phyloP scores from a whole-genome alignment of 2,329 filamentous ascomycete species.

The Endocalyx cinctus region DNA sequence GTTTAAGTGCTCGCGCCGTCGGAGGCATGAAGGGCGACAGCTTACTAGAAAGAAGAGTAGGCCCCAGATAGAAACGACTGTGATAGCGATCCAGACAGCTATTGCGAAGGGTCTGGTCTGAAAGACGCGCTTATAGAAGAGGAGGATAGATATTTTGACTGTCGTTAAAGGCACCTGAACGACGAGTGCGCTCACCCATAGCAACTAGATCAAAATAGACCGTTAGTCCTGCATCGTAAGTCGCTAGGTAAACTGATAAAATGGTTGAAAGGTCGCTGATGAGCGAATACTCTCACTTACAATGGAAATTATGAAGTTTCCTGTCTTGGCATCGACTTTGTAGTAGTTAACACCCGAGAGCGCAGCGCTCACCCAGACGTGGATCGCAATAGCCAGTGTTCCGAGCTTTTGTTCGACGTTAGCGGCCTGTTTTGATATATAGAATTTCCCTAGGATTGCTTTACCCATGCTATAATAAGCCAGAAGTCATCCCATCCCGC shows the following conservation, averaged over 20 bases:
- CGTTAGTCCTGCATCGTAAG: neutral
- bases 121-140: slow-evolving; percentile 12
- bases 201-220: neutral
- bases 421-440: neutral
- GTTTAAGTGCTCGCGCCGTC: slow-evolving; percentile 1
- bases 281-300: neutral
- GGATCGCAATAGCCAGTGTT: neutral
- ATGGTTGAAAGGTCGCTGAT: neutral
- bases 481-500: neutral
- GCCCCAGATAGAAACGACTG: slow-evolving; percentile 3
- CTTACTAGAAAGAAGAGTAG: slow-evolving; percentile 7
- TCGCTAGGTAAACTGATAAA: neutral
- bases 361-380: neutral
- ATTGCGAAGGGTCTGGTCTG: neutral
- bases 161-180: slow-evolving; percentile 2
- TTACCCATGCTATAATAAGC: neutral
- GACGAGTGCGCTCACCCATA: neutral
- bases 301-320: no score
- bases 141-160: slow-evolving; percentile 11
- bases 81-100: slow-evolving; percentile 3
- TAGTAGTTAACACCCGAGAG: neutral
- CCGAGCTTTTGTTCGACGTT: neutral
- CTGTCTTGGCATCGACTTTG: neutral
- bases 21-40: neutral
- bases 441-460: neutral